A percentile compares a stretch with the other conserved stretches of the same genome.
Evolutionary conservation across 2,329 filamentous ascomycete genomes (phyloP).

Genomic region (Colletotrichum coccodes): DNA sequence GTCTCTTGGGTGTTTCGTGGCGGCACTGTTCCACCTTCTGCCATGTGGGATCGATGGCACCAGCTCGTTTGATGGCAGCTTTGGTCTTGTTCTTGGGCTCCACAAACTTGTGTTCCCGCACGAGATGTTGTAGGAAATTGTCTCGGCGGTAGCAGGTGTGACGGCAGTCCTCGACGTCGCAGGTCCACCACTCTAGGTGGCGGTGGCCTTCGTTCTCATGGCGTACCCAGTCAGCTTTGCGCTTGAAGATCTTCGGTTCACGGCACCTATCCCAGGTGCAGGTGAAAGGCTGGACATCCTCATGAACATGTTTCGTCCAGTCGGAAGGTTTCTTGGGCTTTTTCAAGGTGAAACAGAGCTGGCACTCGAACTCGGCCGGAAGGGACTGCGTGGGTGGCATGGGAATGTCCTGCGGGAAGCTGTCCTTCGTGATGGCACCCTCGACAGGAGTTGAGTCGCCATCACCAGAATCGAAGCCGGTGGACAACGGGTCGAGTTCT

Average conservation of each 20-base stretch:
- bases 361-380: slow-evolving; percentile 90
- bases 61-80: slow-evolving; percentile 70
- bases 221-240: slow-evolving; percentile 94
- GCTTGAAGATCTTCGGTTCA: slow-evolving; percentile 91
- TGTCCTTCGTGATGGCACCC: slow-evolving; percentile 74
- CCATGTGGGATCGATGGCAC: slow-evolving; percentile 74
- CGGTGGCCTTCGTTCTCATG: slow-evolving; percentile 94
- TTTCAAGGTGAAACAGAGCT: slow-evolving; percentile 86
- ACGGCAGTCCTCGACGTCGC: slow-evolving; percentile 81
- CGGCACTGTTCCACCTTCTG: slow-evolving; percentile 82
- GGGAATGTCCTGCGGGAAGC: slow-evolving; percentile 84
- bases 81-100: slow-evolving; percentile 86
- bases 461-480: slow-evolving; percentile 59
- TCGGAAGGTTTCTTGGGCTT: slow-evolving; percentile 92
- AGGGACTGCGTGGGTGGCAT: slow-evolving; percentile 81
- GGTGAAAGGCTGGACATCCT: slow-evolving; percentile 92
- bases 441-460: slow-evolving; percentile 77
- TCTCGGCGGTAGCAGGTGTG: slow-evolving; percentile 89
- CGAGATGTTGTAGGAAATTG: slow-evolving; percentile 92
- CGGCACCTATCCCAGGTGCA: slow-evolving; percentile 88
- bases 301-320: slow-evolving; percentile 96
- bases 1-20: slow-evolving; percentile 70
- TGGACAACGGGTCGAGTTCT: slow-evolving; percentile 65
- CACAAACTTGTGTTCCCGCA: slow-evolving; percentile 87
- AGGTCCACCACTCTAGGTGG: slow-evolving; percentile 91